A percentile compares a stretch with the other conserved stretches of the same genome.
Evolutionary conservation across 768 basidiomycete genomes (phyloP).

Genomic region (Leccinum disarticulatum): DNA sequence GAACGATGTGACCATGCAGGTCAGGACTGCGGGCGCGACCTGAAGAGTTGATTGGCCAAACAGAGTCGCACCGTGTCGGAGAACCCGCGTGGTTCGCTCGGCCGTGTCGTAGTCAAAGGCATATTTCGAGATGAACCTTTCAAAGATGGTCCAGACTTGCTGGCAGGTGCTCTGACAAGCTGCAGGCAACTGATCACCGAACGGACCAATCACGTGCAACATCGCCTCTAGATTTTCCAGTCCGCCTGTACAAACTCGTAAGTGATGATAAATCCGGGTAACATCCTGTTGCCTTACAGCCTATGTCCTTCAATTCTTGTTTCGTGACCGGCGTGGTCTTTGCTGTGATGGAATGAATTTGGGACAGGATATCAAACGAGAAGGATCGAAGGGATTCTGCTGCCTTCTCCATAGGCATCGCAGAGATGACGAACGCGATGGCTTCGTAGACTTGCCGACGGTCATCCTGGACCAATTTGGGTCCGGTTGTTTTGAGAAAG

Average conservation of each 20-base stretch:
- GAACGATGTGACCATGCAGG: slow-evolving; percentile 76
- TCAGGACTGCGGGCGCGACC: slow-evolving; percentile 68
- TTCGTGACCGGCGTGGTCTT: slow-evolving; percentile 59
- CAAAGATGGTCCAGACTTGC: slow-evolving; percentile 84
- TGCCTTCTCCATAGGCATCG: slow-evolving; percentile 88
- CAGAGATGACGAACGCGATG: slow-evolving; percentile 91
- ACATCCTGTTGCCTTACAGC: slow-evolving; percentile 50
- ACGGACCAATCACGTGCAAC: slow-evolving; percentile 77
- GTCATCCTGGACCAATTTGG: slow-evolving; percentile 83
- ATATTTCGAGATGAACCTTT: slow-evolving; percentile 75
- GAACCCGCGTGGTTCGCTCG: slow-evolving; percentile 80
- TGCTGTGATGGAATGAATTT: slow-evolving; percentile 63
- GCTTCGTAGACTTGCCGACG: slow-evolving; percentile 92
- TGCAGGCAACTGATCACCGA: slow-evolving; percentile 78
- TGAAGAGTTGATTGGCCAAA: slow-evolving; percentile 68
- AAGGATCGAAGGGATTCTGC: slow-evolving; percentile 87
- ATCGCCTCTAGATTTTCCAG: slow-evolving; percentile 94
- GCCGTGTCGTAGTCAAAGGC: slow-evolving; percentile 73
- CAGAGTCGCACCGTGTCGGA: slow-evolving; percentile 81
- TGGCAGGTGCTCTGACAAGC: slow-evolving; percentile 75
- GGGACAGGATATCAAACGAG: slow-evolving; percentile 76
- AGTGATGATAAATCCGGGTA: slow-evolving; percentile 2
- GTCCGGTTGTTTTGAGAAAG: slow-evolving; percentile 78
- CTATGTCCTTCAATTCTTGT: slow-evolving; percentile 65
- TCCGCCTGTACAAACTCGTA: slow-evolving; percentile 51